phyloP scores from a whole-genome alignment of 495 filamentous ascomycete genomes.

The Lasiosphaeriaceae sp. region DNA sequence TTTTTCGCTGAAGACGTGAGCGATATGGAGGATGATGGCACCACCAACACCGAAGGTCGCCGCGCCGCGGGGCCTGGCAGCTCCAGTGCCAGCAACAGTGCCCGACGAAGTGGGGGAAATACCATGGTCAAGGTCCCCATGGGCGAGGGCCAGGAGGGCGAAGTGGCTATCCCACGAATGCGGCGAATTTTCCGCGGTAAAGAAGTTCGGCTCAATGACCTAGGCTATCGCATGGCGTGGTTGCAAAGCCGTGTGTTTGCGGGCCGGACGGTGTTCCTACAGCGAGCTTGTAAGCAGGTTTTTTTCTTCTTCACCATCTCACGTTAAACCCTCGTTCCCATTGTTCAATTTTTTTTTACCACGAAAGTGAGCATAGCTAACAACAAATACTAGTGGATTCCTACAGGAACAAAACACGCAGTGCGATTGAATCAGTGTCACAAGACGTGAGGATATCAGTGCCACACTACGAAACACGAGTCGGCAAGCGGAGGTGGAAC shows the following conservation, averaged over 20 bases:
- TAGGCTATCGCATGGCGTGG: conserved; percentile 95
- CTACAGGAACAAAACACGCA: conserved; percentile 89
- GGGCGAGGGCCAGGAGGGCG: conserved; percentile 59
- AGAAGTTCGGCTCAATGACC: conserved; percentile 83
- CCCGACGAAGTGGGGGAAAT: background rate
- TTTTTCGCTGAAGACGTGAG: conserved; percentile 61
- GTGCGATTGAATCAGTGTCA: conserved; percentile 67
- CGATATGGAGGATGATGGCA: conserved; percentile 52
- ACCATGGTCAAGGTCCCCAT: conserved; percentile 58
- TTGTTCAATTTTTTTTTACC: conserved; percentile 1
- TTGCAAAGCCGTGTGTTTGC: conserved; percentile 85
- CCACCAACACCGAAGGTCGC: conserved; percentile 49
- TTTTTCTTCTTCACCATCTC: background rate
- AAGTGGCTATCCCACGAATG: conserved; percentile 69
- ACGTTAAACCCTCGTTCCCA: no score
- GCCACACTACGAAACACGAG: conserved; percentile 83
- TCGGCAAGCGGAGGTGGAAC: conserved; percentile 80
- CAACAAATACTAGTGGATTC: conserved; percentile 96
- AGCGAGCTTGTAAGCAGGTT: conserved; percentile 72
- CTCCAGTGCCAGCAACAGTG: conserved; percentile 8
- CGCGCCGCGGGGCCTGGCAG: conserved; percentile 19
- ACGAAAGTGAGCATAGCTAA: no score
- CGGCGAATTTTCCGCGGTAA: conserved; percentile 62
- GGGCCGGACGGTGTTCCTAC: conserved; percentile 79
- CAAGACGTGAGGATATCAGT: conserved; percentile 67